Evolutionary conservation across 2,329 filamentous ascomycete species (phyloP).

Genomic region (Epichloe coenophiala): DNA sequence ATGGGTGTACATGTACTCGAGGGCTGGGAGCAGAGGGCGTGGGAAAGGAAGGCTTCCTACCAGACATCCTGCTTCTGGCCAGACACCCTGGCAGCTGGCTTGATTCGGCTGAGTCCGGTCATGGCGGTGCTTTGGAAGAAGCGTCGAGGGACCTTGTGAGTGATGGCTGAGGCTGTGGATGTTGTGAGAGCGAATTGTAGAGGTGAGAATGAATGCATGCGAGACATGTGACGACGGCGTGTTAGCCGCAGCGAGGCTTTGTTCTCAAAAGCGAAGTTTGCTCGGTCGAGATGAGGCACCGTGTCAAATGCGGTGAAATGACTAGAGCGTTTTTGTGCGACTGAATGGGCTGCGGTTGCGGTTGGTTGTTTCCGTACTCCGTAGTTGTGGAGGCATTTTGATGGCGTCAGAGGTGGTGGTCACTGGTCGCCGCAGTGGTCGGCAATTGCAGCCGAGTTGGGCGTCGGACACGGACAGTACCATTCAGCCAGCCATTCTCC

Average conservation of each 20-base stretch:
- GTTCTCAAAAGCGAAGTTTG: no score
- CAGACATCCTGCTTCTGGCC: slow-evolving; percentile 39
- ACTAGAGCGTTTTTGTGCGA: no score
- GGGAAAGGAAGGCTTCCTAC: slow-evolving; percentile 15
- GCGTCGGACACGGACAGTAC: not conserved
- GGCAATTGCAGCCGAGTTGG: not conserved
- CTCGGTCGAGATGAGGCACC: no score
- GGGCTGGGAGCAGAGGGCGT: not conserved
- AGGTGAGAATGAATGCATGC: not conserved
- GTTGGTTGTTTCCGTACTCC: not conserved
- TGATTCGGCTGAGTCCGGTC: slow-evolving; percentile 30
- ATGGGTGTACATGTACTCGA: not conserved
- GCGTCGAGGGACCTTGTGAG: not conserved
- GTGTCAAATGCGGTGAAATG: no score
- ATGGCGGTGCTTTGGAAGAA: slow-evolving; percentile 20
- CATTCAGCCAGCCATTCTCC: no score
- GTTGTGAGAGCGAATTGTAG: not conserved
- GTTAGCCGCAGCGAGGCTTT: not conserved
- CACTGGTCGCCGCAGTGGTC: not conserved
- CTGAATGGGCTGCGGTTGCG: no score
- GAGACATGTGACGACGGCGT: not conserved
- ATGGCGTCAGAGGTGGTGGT: not conserved
- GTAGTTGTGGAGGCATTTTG: not conserved
- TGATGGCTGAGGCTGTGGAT: not conserved
- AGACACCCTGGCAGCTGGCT: slow-evolving; percentile 36